Evolutionary conservation across 805 yeast species (phyloP).

Genomic region (Myxozyma sirexii): DNA sequence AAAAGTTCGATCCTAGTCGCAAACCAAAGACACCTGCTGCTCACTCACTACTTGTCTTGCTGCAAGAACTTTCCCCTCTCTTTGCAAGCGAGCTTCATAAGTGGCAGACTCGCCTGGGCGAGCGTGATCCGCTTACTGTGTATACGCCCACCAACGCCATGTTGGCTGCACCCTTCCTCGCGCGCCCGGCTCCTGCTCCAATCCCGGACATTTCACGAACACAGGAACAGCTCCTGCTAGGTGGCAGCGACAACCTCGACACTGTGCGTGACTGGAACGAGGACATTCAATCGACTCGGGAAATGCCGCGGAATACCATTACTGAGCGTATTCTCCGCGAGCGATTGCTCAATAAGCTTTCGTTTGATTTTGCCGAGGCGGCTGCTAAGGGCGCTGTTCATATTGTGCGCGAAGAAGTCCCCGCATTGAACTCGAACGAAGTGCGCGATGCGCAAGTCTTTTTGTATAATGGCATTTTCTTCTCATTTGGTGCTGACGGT

Average conservation of each 20-base stretch:
- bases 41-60: slow-evolving; percentile 61
- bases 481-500: slow-evolving; percentile 73
- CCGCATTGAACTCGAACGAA: slow-evolving; percentile 82
- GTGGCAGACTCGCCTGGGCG: slow-evolving; percentile 50
- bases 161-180: slow-evolving; percentile 79
- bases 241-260: slow-evolving; percentile 64
- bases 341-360: slow-evolving; percentile 66
- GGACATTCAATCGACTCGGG: slow-evolving; percentile 81
- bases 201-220: slow-evolving; percentile 62
- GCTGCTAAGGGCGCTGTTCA: slow-evolving; percentile 81
- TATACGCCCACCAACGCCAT: slow-evolving; percentile 63
- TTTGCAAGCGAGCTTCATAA: slow-evolving; percentile 56
- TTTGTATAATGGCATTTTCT: slow-evolving; percentile 82
- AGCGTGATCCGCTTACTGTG: slow-evolving; percentile 40
- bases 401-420: slow-evolving; percentile 70
- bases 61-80: slow-evolving; percentile 65
- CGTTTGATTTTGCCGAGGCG: slow-evolving; percentile 72
- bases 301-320: slow-evolving; percentile 58
- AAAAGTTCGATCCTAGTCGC: slow-evolving; percentile 69
- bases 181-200: slow-evolving; percentile 39
- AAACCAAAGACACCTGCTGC: slow-evolving; percentile 19
- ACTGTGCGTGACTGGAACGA: slow-evolving; percentile 81
- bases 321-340: slow-evolving; percentile 76
- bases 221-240: slow-evolving; percentile 56
- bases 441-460: slow-evolving; percentile 62